Conservation (phyloP, 2,329 filamentous ascomycete genomes). For the Pseudogymnoascus pannorum region DNA sequence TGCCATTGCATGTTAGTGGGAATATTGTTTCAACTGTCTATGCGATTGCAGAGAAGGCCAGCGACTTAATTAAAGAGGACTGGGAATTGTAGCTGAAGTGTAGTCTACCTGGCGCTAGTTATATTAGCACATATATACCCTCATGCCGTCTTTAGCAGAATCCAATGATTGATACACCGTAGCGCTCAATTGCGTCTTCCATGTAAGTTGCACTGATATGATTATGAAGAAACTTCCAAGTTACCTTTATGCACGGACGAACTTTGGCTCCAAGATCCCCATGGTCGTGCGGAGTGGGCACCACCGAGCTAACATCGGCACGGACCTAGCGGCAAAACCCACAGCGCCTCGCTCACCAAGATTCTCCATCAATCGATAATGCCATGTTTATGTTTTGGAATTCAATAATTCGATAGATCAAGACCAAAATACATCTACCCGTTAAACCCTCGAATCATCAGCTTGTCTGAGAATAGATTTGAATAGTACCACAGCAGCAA, state of each 20-base stretch:
- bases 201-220: too few relatives aligned
- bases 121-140: not conserved
- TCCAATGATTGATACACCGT: too few relatives aligned
- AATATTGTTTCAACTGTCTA: slow-evolving; percentile 85
- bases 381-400: not conserved
- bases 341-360: not conserved
- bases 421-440: not conserved
- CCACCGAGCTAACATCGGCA: not conserved
- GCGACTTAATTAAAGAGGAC: slow-evolving; percentile 57
- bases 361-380: not conserved
- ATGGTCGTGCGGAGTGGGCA: not conserved
- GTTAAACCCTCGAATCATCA: not conserved
- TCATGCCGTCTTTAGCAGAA: not conserved
- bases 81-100: not conserved
- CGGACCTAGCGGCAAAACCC: not conserved
- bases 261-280: not conserved
- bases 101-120: too few relatives aligned
- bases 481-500: not conserved
- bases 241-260: too few relatives aligned
- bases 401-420: not conserved
- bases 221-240: too few relatives aligned
- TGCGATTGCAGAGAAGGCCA: slow-evolving; percentile 72
- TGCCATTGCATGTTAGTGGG: slow-evolving; percentile 74
- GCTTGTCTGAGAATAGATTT: slow-evolving; percentile 1
- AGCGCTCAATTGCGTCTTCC: too few relatives aligned